Percentiles rank a stretch among this genome's conserved stretches.
Conservation (phyloP, 345 rosid genomes). For the Lepidium aucheri region DNA sequence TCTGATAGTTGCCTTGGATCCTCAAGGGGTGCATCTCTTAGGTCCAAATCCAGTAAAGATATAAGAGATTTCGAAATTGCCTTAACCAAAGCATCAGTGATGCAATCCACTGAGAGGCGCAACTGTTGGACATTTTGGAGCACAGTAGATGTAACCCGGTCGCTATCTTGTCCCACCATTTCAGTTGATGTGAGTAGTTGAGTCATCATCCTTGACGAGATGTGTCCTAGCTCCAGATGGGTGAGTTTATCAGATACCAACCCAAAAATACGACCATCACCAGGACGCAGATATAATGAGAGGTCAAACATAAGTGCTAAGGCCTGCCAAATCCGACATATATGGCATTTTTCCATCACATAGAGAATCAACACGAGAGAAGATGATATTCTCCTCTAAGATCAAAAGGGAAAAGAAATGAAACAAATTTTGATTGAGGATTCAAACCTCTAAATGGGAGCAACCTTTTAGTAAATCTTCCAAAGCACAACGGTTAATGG, state of each 20-base stretch:
- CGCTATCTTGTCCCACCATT: slow-evolving; percentile 26
- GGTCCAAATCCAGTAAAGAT: slow-evolving; percentile 71
- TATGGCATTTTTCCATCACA: neutral
- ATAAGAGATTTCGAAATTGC: slow-evolving; percentile 60
- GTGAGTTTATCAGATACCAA: slow-evolving; percentile 65
- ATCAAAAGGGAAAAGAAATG: neutral
- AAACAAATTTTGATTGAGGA: neutral
- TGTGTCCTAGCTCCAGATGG: slow-evolving; percentile 76
- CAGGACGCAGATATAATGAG: slow-evolving; percentile 57
- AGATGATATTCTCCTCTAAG: neutral
- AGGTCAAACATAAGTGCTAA: slow-evolving; percentile 73
- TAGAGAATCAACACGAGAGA: neutral
- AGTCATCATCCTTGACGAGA: slow-evolving; percentile 69
- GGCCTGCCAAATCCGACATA: slow-evolving; percentile 34
- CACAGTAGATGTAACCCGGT: slow-evolving; percentile 29
- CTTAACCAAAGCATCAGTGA: slow-evolving; percentile 62
- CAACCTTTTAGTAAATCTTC: slow-evolving; percentile 79
- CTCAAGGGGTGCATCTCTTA: slow-evolving; percentile 71
- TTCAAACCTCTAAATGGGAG: slow-evolving; percentile 77
- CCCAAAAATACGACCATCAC: slow-evolving; percentile 59
- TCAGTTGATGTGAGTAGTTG: slow-evolving; percentile 55
- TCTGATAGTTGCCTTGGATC: slow-evolving; percentile 62
- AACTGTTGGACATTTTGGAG: slow-evolving; percentile 62
- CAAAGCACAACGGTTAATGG: slow-evolving; percentile 56
- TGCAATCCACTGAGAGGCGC: slow-evolving; percentile 71